Conservation (phyloP, 495 filamentous ascomycete genomes). For the Hypoxylon cercidicola region DNA sequence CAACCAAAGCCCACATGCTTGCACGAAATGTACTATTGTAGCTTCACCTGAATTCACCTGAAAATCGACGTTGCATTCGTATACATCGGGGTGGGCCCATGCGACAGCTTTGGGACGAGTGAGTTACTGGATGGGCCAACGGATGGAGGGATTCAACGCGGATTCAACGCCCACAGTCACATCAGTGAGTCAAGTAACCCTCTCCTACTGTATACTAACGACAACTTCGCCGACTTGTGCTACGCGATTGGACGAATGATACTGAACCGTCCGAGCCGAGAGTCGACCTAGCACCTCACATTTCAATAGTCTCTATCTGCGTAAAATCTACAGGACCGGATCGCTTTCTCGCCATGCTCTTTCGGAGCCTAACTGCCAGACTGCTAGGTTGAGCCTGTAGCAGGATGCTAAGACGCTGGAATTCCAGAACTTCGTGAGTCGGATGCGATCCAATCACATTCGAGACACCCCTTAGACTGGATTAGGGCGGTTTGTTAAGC, state of each 20-base stretch:
- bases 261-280: slow-evolving; percentile 36
- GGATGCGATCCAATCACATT: slow-evolving; percentile 27
- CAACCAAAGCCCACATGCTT: slow-evolving; percentile 16
- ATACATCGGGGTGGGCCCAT: slow-evolving; percentile 30
- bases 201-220: slow-evolving; percentile 14
- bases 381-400: slow-evolving; percentile 8
- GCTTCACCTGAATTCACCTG: slow-evolving; percentile 47
- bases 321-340: slow-evolving; percentile 14
- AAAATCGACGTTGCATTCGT: slow-evolving; percentile 40
- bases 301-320: slow-evolving; percentile 48
- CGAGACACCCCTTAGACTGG: slow-evolving; percentile 12
- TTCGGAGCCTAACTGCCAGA: not conserved
- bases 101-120: slow-evolving; percentile 39
- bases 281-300: slow-evolving; percentile 39
- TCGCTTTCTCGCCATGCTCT: slow-evolving; percentile 9
- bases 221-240: slow-evolving; percentile 41
- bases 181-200: slow-evolving; percentile 14
- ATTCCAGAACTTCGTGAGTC: slow-evolving; percentile 29
- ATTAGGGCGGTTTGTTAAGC: slow-evolving; percentile 36
- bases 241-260: slow-evolving; percentile 44
- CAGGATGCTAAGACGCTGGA: slow-evolving; percentile 14
- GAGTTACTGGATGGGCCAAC: slow-evolving; percentile 26
- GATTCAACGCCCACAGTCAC: slow-evolving; percentile 25
- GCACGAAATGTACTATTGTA: slow-evolving; percentile 23
- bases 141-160: slow-evolving; percentile 32